A percentile compares a stretch with the other conserved stretches of the same genome.
Evolutionary conservation across 2,329 filamentous ascomycete species (phyloP).

Genomic region (Epichloe baconii): DNA sequence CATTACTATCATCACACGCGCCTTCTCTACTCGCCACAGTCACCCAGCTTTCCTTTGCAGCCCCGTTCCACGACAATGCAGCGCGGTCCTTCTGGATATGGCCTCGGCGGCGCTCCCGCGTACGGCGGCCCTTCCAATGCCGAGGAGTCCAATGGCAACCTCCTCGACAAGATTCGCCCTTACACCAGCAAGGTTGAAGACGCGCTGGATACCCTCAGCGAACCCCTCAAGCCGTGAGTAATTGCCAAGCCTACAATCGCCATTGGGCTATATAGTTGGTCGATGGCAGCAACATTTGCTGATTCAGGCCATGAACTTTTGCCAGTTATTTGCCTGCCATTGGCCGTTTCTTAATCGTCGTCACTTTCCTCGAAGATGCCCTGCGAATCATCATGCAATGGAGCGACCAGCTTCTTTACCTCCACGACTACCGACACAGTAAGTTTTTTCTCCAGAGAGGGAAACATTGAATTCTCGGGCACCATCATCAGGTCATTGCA

Average conservation of each 20-base stretch:
- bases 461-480: not conserved
- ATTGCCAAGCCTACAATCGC: not conserved
- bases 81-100: constrained; percentile 65
- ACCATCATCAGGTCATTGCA: not conserved
- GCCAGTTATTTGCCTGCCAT: constrained; percentile 82
- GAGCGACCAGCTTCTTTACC: constrained; percentile 85
- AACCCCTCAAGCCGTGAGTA: constrained; percentile 81
- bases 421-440: constrained; percentile 89
- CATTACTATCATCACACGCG: not conserved
- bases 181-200: constrained; percentile 99
- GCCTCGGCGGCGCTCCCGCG: constrained; percentile 57
- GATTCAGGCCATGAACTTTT: constrained; percentile 5
- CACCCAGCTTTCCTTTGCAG: not conserved
- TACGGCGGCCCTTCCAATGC: constrained; percentile 46
- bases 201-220: constrained; percentile 70
- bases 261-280: not conserved
- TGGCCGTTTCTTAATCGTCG: constrained; percentile 93
- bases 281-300: constrained; percentile 6
- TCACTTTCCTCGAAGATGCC: constrained; percentile 95
- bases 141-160: constrained; percentile 43
- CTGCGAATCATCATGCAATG: constrained; percentile 96
- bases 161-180: constrained; percentile 74
- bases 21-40: not conserved
- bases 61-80: constrained; percentile 17
- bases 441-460: constrained; percentile 26